phyloP scores from a whole-genome alignment of 1,139 yeast species.

The Nakaseomyces sp. region DNA sequence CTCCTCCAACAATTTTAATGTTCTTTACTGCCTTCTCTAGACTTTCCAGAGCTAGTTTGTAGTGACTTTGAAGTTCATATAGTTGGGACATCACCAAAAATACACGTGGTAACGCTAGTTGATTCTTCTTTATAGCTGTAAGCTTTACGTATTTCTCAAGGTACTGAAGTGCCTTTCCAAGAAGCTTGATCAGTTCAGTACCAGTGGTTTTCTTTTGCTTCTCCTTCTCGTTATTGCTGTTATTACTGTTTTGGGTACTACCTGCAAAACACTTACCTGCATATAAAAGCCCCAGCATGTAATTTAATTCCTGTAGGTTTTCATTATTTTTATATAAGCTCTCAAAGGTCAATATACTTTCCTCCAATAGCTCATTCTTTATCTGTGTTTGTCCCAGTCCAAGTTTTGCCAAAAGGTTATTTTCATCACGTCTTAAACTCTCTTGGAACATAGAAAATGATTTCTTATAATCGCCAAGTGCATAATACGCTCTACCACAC shows the following conservation, averaged over 20 bases:
- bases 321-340: constrained; percentile 58
- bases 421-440: constrained; percentile 54
- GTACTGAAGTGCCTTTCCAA: constrained; percentile 49
- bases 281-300: constrained; percentile 67
- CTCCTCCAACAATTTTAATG: constrained; percentile 35
- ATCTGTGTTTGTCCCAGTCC: constrained; percentile 86
- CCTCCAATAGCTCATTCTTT: constrained; percentile 65
- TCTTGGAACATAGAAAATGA: constrained; percentile 70
- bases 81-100: constrained; percentile 57
- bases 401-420: constrained; percentile 58
- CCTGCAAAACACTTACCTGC: constrained; percentile 37
- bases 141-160: constrained; percentile 67
- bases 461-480: constrained; percentile 47
- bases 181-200: constrained; percentile 18
- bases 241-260: neutral
- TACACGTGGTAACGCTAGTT: constrained; percentile 62
- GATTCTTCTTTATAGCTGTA: constrained; percentile 46
- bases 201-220: constrained; percentile 15
- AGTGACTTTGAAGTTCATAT: constrained; percentile 51
- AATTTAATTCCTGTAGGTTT: constrained; percentile 65
- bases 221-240: neutral
- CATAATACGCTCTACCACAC: constrained; percentile 73
- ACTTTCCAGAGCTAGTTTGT: constrained; percentile 49
- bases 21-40: constrained; percentile 51
- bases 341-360: constrained; percentile 80